These are phyloP conservation scores for Chlorociboria aeruginascens DNA, from an alignment of 495 filamentous ascomycete genomes.

Conservation along the genomic window DNA sequence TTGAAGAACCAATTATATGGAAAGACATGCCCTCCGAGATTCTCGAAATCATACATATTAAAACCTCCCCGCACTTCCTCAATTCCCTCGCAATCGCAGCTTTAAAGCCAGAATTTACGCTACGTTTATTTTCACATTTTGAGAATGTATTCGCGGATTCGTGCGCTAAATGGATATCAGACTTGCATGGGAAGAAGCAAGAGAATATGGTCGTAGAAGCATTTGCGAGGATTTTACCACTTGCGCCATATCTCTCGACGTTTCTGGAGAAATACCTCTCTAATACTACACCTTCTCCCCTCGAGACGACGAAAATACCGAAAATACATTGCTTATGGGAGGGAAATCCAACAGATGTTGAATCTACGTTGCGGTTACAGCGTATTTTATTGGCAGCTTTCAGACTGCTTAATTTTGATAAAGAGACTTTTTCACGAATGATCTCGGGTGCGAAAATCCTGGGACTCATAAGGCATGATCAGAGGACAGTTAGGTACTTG, in stretches of 20 bases:
- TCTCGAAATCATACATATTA: slow-evolving; percentile 47
- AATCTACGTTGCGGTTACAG: slow-evolving; percentile 4
- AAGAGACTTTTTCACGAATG: slow-evolving; percentile 45
- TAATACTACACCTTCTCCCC: background rate
- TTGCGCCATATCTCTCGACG: slow-evolving; percentile 57
- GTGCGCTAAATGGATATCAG: slow-evolving; percentile 57
- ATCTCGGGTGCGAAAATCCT: slow-evolving; percentile 56
- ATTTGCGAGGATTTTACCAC: slow-evolving; percentile 68
- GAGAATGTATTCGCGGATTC: slow-evolving; percentile 65
- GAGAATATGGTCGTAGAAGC: slow-evolving; percentile 47
- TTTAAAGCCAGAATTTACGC: slow-evolving; percentile 50
- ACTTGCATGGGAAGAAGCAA: background rate
- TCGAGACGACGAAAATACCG: background rate
- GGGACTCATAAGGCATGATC: slow-evolving; percentile 49
- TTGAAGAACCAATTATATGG: slow-evolving; percentile 30
- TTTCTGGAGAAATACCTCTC: slow-evolving; percentile 34
- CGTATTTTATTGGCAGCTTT: slow-evolving; percentile 54
- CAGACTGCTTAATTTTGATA: slow-evolving; percentile 65
- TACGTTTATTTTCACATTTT: slow-evolving; percentile 56
- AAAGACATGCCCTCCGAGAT: slow-evolving; percentile 52
- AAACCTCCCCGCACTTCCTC: slow-evolving; percentile 52
- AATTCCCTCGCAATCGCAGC: slow-evolving; percentile 56
- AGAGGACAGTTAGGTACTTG: slow-evolving; percentile 58
- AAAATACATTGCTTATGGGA: background rate
- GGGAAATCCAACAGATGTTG: background rate